Evolutionary conservation across 2,329 filamentous ascomycete species (phyloP).

Genomic region (Trichoderma brevicompactum): DNA sequence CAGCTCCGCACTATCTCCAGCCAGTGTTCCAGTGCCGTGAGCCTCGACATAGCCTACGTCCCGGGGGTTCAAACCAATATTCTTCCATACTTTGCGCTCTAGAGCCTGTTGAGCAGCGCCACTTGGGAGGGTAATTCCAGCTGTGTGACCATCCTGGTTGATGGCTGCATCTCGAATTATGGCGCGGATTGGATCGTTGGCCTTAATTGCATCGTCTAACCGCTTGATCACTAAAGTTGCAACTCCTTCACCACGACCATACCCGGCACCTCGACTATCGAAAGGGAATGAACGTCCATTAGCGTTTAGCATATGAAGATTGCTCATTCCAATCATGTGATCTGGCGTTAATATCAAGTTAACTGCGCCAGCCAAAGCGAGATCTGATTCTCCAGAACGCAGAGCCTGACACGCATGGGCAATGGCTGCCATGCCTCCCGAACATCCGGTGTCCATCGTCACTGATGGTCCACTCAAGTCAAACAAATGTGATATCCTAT

Average conservation of each 20-base stretch:
- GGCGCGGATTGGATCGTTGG: conserved; percentile 54
- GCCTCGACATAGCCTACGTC: conserved; percentile 37
- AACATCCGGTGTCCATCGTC: conserved; percentile 56
- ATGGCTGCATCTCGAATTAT: conserved; percentile 36
- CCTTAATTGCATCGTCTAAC: conserved; percentile 53
- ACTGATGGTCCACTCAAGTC: conserved; percentile 57
- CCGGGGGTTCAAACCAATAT: conserved; percentile 33
- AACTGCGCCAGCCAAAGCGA: not conserved
- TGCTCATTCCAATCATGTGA: not conserved
- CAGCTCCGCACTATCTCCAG: conserved; percentile 31
- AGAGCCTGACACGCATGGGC: conserved; percentile 55
- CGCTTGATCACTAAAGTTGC: conserved; percentile 57
- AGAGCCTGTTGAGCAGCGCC: conserved; percentile 39
- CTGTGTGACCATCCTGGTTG: conserved; percentile 47
- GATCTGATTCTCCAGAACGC: conserved; percentile 1
- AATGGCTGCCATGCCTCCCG: conserved; percentile 51
- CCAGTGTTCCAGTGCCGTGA: conserved; percentile 33
- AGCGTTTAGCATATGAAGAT: not conserved
- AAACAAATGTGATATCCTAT: conserved; percentile 59
- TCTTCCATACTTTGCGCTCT: conserved; percentile 40
- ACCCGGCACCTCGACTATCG: conserved; percentile 49
- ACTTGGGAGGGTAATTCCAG: conserved; percentile 50
- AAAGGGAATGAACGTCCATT: conserved; percentile 32
- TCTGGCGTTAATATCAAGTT: not conserved
- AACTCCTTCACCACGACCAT: conserved; percentile 61